Evolutionary conservation across 768 basidiomycete genomes (phyloP).

Genomic region (Amanita inopinata): DNA sequence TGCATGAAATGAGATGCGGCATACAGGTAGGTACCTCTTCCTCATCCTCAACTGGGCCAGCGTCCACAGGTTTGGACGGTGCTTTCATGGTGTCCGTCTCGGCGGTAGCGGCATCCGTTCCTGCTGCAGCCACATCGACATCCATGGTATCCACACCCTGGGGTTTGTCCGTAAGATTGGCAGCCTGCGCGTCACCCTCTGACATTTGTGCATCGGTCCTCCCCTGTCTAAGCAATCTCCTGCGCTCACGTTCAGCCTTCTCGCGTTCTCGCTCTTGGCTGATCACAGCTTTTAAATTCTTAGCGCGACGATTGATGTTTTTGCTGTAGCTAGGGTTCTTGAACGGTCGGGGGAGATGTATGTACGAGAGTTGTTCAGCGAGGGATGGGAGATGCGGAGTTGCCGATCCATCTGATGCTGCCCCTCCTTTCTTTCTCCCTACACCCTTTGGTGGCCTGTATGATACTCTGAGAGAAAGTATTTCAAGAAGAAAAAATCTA

Average conservation of each 20-base stretch:
- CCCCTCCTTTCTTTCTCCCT: slow-evolving; percentile 26
- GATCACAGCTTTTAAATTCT: slow-evolving; percentile 73
- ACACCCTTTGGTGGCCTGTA: slow-evolving; percentile 37
- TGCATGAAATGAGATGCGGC: slow-evolving; percentile 14
- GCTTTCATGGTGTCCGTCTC: background rate
- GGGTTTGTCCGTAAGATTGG: background rate
- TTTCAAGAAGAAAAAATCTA: background rate
- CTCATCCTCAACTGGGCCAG: slow-evolving; percentile 17
- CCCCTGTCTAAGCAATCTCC: slow-evolving; percentile 28
- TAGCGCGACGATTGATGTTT: slow-evolving; percentile 62
- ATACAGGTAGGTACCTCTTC: slow-evolving; percentile 68
- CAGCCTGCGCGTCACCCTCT: background rate
- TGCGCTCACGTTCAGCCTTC: slow-evolving; percentile 51
- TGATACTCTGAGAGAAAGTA: background rate
- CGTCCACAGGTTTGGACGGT: background rate
- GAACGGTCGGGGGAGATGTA: slow-evolving; percentile 64
- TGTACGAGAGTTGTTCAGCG: slow-evolving; percentile 65
- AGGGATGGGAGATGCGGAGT: slow-evolving; percentile 29
- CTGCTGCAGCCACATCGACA: slow-evolving; percentile 37
- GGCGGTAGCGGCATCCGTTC: slow-evolving; percentile 6
- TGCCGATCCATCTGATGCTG: slow-evolving; percentile 32
- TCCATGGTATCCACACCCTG: slow-evolving; percentile 35
- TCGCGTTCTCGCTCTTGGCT: slow-evolving; percentile 74
- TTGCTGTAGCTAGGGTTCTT: slow-evolving; percentile 66
- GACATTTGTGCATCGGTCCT: slow-evolving; percentile 25